phyloP scores from a whole-genome alignment of 441 rosid species.

The Euphorbia celastroides region DNA sequence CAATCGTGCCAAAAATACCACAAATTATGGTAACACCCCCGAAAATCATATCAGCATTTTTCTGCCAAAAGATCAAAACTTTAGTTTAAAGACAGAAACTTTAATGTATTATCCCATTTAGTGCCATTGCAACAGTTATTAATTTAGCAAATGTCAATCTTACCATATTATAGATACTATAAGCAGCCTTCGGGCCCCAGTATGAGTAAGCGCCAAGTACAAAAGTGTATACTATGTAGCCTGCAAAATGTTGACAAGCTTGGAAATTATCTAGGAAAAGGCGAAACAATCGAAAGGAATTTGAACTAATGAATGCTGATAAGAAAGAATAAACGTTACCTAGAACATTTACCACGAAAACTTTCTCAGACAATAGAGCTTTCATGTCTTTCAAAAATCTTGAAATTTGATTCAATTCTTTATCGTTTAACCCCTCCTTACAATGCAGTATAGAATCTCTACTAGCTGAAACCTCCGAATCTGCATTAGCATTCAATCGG shows the following conservation, averaged over 20 bases:
- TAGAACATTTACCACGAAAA: constrained; percentile 67
- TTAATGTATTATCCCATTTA: neutral
- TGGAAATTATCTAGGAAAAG: neutral
- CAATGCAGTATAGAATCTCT: constrained; percentile 11
- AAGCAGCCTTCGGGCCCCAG: constrained; percentile 98
- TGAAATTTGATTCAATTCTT: constrained; percentile 40
- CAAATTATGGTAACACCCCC: constrained; percentile 85
- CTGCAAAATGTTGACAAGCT: constrained; percentile 34
- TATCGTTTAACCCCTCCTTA: constrained; percentile 17
- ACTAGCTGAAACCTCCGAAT: constrained; percentile 22
- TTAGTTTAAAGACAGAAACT: neutral
- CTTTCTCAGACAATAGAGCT: constrained; percentile 59
- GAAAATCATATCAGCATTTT: constrained; percentile 74
- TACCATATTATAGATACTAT: constrained; percentile 74
- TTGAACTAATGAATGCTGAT: too few species aligned
- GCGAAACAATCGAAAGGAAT: neutral
- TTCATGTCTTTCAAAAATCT: constrained; percentile 58
- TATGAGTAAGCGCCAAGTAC: constrained; percentile 95
- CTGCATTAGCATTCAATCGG: constrained; percentile 23
- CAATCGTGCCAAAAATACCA: constrained; percentile 78
- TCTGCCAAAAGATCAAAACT: constrained; percentile 35
- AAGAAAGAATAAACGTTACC: constrained; percentile 40
- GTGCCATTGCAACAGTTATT: too few species aligned
- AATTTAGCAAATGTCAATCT: too few species aligned
- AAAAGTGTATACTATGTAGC: constrained; percentile 77